phyloP scores from a whole-genome alignment of 2,329 filamentous ascomycete species.

The Intubia oerlemansii region DNA sequence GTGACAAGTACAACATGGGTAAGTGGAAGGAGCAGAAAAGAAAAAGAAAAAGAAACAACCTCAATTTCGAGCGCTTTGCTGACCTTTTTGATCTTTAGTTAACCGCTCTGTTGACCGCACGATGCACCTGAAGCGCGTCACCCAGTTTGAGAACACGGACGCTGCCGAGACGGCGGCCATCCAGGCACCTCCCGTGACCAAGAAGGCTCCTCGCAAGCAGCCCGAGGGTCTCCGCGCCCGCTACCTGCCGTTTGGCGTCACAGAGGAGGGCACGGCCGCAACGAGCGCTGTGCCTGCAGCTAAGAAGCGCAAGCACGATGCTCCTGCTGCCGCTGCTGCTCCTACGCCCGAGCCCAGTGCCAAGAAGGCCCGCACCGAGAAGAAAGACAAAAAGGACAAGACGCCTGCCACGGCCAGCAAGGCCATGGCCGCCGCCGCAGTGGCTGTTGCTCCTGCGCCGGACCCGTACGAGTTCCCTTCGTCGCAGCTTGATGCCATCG shows the following conservation, averaged over 20 bases:
- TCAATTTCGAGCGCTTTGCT: too few species aligned
- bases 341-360: neutral
- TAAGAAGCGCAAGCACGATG: constrained; percentile 18
- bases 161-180: constrained; percentile 2
- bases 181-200: constrained; percentile 20
- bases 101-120: constrained; percentile 31
- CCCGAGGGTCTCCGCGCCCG: constrained; percentile 46
- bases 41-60: too few species aligned
- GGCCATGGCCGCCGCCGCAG: neutral
- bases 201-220: constrained; percentile 36
- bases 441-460: neutral
- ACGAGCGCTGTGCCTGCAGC: too few species aligned
- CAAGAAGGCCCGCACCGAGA: neutral
- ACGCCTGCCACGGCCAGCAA: neutral
- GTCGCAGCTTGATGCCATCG: too few species aligned
- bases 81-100: constrained; percentile 11
- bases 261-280: constrained; percentile 1
- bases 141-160: constrained; percentile 27
- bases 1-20: constrained; percentile 32
- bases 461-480: neutral
- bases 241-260: constrained; percentile 43
- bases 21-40: too few species aligned
- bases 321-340: neutral
- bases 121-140: constrained; percentile 42
- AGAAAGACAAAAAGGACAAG: neutral